Evolutionary conservation across 2,329 filamentous ascomycete genomes (phyloP), one percentile per base, ranked within the genome.

Genomic region (Plenodomus biglobosus): DNA sequence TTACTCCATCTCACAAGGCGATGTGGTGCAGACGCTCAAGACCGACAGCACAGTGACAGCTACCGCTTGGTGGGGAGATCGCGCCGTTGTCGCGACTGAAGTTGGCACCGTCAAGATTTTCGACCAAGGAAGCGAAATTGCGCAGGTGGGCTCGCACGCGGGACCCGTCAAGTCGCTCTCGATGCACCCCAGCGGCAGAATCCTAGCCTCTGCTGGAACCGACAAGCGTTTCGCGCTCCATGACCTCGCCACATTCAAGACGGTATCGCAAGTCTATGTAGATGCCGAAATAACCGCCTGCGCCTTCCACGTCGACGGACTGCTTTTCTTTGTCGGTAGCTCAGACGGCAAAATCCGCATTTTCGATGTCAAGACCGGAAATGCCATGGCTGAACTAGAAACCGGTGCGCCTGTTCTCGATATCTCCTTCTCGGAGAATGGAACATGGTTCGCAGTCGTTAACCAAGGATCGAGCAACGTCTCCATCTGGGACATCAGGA

Each of bases 151-250:
- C n/a, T 85, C 88, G 43, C 94, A 99, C 71, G 88, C 91, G 18
- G 92, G 92, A 3, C 80, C 88, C 47, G 87, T 85, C 1, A 94
- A 86, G 8, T 86, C 83, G 4, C 73, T 99, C 48, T 85, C 90
- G 30, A 68, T 92, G 7, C 94, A 99, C 70, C 90, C 94, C 1
- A 87, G 88, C 56, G 88, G 87, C 34, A 83, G 87, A 44, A 84
- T 99, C 47, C 71, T 96, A 39, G 92, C 89, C 2, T 96, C 92
- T 0, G 88, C 94, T 27, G 92, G 92, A 40, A 82, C 85, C 1
- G 94, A 99, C 71, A 96, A 96, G 82, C 92, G 88, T 71, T 91
- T 95, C 65, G 84, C 92, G 1, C 84, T 97, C 53, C 96, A 97
- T 72, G 90, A 97, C 58, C 73, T 96, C 34, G 72, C 79, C 17